Conservation (phyloP, 2,329 filamentous ascomycete species). For the Sclerotinia spermophila region DNA sequence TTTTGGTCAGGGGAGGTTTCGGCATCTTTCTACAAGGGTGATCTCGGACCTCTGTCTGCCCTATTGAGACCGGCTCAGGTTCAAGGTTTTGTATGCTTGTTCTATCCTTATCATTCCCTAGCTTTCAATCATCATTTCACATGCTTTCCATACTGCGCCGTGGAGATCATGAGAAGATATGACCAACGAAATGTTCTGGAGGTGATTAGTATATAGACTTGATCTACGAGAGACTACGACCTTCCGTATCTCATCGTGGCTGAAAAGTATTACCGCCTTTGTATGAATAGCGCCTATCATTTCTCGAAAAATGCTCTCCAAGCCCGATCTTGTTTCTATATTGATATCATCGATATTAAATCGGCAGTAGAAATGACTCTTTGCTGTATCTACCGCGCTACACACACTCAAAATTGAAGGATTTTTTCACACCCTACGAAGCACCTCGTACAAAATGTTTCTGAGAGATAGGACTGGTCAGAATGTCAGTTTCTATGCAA, state of each 20-base stretch:
- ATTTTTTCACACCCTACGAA: background rate
- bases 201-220: background rate
- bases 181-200: background rate
- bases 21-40: constrained; percentile 14
- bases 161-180: constrained; percentile 1
- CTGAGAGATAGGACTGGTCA: background rate
- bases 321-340: background rate
- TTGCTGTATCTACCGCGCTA: constrained; percentile 11
- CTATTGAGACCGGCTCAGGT: constrained; percentile 7
- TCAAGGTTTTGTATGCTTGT: background rate
- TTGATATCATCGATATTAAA: constrained; percentile 4
- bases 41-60: constrained; percentile 8
- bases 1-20: constrained; percentile 8
- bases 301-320: background rate
- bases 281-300: constrained; percentile 2
- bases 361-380: constrained; percentile 14
- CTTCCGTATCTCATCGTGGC: background rate
- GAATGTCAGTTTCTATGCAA: background rate
- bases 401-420: constrained; percentile 1
- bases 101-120: background rate
- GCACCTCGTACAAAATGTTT: background rate
- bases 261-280: background rate
- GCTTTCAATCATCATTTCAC: constrained; percentile 1
- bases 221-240: background rate
- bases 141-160: constrained; percentile 3